Conservation (phyloP, 2,329 filamentous ascomycete genomes). For the Acrodontium crateriforme region DNA sequence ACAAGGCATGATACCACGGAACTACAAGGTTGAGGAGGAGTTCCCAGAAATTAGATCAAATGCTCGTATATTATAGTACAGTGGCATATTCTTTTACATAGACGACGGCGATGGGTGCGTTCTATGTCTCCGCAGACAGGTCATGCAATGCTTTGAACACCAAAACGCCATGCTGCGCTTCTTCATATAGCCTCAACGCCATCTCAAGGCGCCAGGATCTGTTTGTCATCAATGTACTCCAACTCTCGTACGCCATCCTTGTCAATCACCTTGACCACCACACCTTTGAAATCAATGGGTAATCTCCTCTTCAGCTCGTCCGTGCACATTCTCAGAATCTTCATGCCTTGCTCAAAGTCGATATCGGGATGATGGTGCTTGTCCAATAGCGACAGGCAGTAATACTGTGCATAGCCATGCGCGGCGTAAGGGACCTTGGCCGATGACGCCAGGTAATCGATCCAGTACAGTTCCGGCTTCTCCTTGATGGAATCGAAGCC, state of each 20-base stretch:
- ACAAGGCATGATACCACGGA: too few species aligned
- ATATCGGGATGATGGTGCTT: constrained; percentile 98
- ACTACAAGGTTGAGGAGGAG: too few species aligned
- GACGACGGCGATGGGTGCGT: not conserved
- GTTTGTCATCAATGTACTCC: constrained; percentile 56
- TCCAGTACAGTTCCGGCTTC: constrained; percentile 89
- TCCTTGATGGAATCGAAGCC: constrained; percentile 85
- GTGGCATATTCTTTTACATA: too few species aligned
- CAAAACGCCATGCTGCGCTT: constrained; percentile 11
- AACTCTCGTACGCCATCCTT: constrained; percentile 83
- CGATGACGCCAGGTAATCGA: constrained; percentile 86
- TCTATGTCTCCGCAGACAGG: not conserved
- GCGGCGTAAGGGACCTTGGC: constrained; percentile 88
- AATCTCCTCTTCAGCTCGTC: constrained; percentile 94
- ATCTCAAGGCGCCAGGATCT: constrained; percentile 19
- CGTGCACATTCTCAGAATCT: constrained; percentile 86
- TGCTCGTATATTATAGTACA: too few species aligned
- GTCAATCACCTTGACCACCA: constrained; percentile 75
- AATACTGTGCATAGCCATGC: constrained; percentile 98
- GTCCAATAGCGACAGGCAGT: constrained; percentile 92
- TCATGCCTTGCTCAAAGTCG: constrained; percentile 72
- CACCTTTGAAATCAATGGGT: constrained; percentile 97
- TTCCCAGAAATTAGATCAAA: too few species aligned
- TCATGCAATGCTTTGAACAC: constrained; percentile 3
- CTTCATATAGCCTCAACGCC: constrained; percentile 1